phyloP scores from a whole-genome alignment of 495 filamentous ascomycete species.

The Aspergillus egyptiacus region DNA sequence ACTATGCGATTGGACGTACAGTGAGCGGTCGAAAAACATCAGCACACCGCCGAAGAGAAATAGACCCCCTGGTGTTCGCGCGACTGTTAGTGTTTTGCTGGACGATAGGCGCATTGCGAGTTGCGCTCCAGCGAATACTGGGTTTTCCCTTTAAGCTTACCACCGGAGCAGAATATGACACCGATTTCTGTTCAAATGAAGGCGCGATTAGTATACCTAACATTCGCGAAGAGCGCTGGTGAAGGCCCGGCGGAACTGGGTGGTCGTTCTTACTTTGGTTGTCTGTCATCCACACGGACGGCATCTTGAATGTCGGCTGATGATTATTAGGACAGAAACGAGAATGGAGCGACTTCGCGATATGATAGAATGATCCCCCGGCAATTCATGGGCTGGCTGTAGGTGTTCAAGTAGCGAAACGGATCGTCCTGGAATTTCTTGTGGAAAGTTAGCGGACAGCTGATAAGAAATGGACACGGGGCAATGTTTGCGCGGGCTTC shows the following conservation, averaged over 20 bases:
- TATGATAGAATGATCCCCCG: no score
- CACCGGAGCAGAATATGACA: conserved; percentile 90
- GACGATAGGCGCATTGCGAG: not conserved
- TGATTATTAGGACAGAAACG: not conserved
- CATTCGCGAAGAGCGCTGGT: no score
- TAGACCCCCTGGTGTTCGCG: conserved; percentile 62
- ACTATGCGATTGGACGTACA: conserved; percentile 47
- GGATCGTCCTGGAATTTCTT: not conserved
- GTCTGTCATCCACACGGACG: conserved; percentile 91
- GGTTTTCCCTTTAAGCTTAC: conserved; percentile 50
- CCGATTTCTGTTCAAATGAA: conserved; percentile 67
- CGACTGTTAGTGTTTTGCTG: not conserved
- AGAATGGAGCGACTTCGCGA: no score
- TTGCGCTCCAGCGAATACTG: not conserved
- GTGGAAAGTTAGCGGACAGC: not conserved
- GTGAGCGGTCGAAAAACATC: conserved; percentile 94
- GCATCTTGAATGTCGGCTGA: conserved; percentile 36
- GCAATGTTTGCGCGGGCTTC: not conserved
- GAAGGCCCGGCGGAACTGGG: not conserved
- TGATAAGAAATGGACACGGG: not conserved
- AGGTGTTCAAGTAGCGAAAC: not conserved
- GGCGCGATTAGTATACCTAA: conserved; percentile 13
- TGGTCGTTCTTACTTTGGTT: conserved; percentile 68
- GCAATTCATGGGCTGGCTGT: no score
- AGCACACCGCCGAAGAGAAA: conserved; percentile 90